Base-by-base conservation (phyloP, 768 basidiomycete species). In the Cantharellus anzutake region DNA sequence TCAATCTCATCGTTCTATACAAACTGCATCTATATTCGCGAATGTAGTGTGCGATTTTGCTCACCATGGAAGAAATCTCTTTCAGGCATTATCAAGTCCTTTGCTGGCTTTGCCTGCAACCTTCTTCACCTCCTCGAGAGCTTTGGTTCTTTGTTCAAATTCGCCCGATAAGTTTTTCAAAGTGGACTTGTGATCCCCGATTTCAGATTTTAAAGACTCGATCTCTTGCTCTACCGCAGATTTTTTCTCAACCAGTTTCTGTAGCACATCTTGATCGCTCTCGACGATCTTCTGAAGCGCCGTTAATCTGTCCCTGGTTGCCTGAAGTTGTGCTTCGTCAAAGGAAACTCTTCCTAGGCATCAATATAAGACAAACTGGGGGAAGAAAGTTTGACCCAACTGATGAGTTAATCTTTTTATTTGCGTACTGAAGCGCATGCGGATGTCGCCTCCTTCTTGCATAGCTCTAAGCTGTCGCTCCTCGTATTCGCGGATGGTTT, bases 401-500 rank as follows among this genome's bases (percentile, higher is more conserved):
- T 89, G 86, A 70, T 93, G 87, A 2, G 78, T 81, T 60, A 97
- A 72, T 4, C 93, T 77, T 0, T 85, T 83, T 61, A 93, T 85
- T 68, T 93, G 90, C 3, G 82, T 86, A 63, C 91, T 83, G 64
- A 81, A 94, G 53, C 84, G 78, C 64, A 92, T 71, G 60, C 87
- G 73, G 4, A 86, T 86, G 65, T 86, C 87, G 66, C 80, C 86
- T 69, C 91, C 90, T 65, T 87, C 86, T 69, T 91, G 84, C 0
- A 87, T 89, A 34, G 87, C 79, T 69, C 84, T 86, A 39, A 97
- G 74, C 66, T 94, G 90, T 29, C 85, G 80, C 67, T 90, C 86
- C 70, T 98, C 94, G 68, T 93, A 99, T 65, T 93, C 89, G 37
- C 93, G 80, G 63, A 99, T 90, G 70, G 82, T 82, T 14, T 72